Percentiles rank a stretch among this genome's conserved stretches.
These are phyloP conservation scores for Coniochaeta sp. DNA, from an alignment of 2,329 filamentous ascomycete genomes.

Conservation along the genomic window DNA sequence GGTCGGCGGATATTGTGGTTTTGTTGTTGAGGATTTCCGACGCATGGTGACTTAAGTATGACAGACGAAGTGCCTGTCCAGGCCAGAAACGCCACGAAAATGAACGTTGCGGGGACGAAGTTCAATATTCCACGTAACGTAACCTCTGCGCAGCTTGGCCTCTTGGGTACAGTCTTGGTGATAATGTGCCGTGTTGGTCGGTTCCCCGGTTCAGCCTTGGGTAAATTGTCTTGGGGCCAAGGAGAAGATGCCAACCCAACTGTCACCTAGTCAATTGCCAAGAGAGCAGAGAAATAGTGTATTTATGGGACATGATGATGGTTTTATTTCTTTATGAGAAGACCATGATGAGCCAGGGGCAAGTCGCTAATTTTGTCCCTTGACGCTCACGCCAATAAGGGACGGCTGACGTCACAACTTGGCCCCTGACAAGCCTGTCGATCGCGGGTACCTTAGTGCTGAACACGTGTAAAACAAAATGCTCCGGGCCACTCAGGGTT, in stretches of 20 bases:
- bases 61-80: neutral
- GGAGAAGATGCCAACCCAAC: neutral
- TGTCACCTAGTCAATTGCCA: neutral
- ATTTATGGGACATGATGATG: neutral
- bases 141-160: neutral
- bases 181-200: neutral
- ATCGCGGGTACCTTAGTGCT: neutral
- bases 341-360: neutral
- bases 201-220: neutral
- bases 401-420: neutral
- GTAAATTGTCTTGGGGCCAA: neutral
- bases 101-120: neutral
- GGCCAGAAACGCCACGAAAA: neutral
- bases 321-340: too few species aligned
- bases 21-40: neutral
- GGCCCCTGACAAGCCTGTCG: neutral
- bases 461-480: too few species aligned
- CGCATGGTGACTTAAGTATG: neutral
- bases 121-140: neutral
- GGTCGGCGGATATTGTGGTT: constrained; percentile 5
- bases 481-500: too few species aligned
- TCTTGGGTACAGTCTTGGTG: neutral
- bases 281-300: neutral
- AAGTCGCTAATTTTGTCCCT: neutral
- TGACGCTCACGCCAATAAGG: neutral